Percentiles rank a stretch among this genome's conserved stretches.
Evolutionary conservation across 2,329 filamentous ascomycete genomes (phyloP).

Genomic region (Fusarium ramigenum): DNA sequence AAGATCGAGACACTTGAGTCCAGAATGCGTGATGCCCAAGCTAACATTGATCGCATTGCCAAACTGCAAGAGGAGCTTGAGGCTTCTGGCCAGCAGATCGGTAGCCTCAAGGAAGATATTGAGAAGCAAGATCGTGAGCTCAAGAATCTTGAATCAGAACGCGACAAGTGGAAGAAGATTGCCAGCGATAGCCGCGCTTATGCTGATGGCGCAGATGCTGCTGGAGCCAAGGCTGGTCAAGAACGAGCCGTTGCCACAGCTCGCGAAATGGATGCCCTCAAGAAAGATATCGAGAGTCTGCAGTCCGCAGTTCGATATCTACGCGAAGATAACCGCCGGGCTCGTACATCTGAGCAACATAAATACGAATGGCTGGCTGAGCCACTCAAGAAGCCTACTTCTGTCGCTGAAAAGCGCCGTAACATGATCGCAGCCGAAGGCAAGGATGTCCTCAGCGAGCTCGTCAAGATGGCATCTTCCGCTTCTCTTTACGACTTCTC

Average conservation of each 20-base stretch:
- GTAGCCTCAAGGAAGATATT: constrained; percentile 69
- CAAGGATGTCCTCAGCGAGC: constrained; percentile 69
- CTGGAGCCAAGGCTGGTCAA: constrained; percentile 65
- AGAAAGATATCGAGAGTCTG: constrained; percentile 71
- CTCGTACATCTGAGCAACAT: constrained; percentile 65
- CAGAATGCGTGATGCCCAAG: constrained; percentile 82
- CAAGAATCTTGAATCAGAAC: constrained; percentile 70
- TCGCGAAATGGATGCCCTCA: constrained; percentile 77
- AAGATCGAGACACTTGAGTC: constrained; percentile 94
- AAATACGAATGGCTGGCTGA: constrained; percentile 68
- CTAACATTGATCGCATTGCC: constrained; percentile 76
- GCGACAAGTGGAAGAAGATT: constrained; percentile 76
- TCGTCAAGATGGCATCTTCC: constrained; percentile 68
- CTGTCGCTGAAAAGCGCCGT: constrained; percentile 58
- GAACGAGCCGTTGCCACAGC: constrained; percentile 75
- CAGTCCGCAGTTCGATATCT: constrained; percentile 74
- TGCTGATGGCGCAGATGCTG: constrained; percentile 61
- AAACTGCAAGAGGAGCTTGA: constrained; percentile 70
- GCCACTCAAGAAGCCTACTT: constrained; percentile 62
- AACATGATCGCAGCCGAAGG: constrained; percentile 68
- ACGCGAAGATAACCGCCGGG: constrained; percentile 71
- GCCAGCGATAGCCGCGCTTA: constrained; percentile 69
- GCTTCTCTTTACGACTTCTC: constrained; percentile 69
- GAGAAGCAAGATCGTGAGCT: constrained; percentile 74
- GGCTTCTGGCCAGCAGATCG: constrained; percentile 59